Percentiles rank a stretch among this genome's conserved stretches.
Evolutionary conservation across 805 yeast species (phyloP).

Genomic region (Candida xiaguanensis): DNA sequence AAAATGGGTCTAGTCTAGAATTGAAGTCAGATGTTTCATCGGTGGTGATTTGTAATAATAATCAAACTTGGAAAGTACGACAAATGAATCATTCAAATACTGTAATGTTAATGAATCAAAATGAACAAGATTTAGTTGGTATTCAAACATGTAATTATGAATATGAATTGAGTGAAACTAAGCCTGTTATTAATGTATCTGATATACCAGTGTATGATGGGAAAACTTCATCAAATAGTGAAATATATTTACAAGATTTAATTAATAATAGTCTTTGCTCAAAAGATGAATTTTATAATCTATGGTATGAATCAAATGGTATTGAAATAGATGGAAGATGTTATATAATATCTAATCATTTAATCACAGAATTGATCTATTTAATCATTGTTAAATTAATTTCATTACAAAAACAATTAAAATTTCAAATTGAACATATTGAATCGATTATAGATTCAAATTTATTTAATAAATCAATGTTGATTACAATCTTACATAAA

Average conservation of each 20-base stretch:
- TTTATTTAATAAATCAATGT: slow-evolving; percentile 27
- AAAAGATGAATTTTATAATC: slow-evolving; percentile 43
- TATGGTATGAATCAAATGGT: slow-evolving; percentile 57
- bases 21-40: slow-evolving; percentile 29
- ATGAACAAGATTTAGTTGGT: slow-evolving; percentile 20
- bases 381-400: slow-evolving; percentile 24
- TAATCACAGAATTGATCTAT: slow-evolving; percentile 25
- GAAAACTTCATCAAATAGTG: not conserved
- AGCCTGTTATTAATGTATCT: slow-evolving; percentile 28
- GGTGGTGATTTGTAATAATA: slow-evolving; percentile 59
- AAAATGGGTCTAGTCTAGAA: slow-evolving; percentile 25
- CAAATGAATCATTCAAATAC: slow-evolving; percentile 88
- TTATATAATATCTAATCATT: slow-evolving; percentile 22
- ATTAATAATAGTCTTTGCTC: slow-evolving; percentile 52
- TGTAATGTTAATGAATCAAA: slow-evolving; percentile 48
- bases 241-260: slow-evolving; percentile 22
- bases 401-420: slow-evolving; percentile 14
- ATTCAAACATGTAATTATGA: slow-evolving; percentile 26
- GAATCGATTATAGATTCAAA: not conserved
- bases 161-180: slow-evolving; percentile 28
- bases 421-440: slow-evolving; percentile 7
- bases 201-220: slow-evolving; percentile 25
- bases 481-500: slow-evolving; percentile 47
- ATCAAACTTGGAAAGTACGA: slow-evolving; percentile 59
- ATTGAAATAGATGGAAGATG: slow-evolving; percentile 47